Conservation (phyloP, 1,284 basidiomycete genomes). For the Fomes fomentarius region DNA sequence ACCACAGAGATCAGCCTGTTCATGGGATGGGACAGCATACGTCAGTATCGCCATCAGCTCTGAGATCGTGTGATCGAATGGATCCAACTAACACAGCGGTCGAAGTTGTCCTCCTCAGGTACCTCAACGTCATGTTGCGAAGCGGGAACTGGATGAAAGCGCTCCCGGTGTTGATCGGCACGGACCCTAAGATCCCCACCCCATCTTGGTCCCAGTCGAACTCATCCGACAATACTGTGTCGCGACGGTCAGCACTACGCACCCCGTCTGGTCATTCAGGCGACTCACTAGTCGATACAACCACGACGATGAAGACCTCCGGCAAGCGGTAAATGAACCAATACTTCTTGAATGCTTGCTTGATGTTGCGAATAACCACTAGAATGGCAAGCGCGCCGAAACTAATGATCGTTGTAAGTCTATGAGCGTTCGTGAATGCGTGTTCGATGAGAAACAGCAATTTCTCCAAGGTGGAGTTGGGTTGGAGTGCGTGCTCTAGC, state of each 20-base stretch:
- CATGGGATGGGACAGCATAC: conserved; percentile 11
- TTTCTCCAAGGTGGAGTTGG: conserved; percentile 76
- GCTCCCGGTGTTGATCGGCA: conserved; percentile 62
- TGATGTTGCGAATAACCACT: conserved; percentile 60
- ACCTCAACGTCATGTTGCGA: conserved; percentile 57
- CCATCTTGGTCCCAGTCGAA: conserved; percentile 80
- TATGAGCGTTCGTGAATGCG: conserved; percentile 58
- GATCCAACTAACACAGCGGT: conserved; percentile 68
- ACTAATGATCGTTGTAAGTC: conserved; percentile 73
- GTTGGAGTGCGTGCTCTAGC: conserved; percentile 57
- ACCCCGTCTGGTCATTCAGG: no score
- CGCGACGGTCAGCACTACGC: not conserved
- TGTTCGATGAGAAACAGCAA: conserved; percentile 76
- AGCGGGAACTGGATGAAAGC: conserved; percentile 75
- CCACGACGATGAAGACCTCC: conserved; percentile 81
- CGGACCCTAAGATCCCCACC: conserved; percentile 80
- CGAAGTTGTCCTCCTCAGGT: conserved; percentile 75
- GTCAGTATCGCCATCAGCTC: no score
- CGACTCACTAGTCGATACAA: conserved; percentile 75
- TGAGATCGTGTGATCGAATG: not conserved
- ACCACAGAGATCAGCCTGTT: conserved; percentile 72
- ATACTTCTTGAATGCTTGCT: conserved; percentile 54
- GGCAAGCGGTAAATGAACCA: conserved; percentile 80
- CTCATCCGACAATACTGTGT: conserved; percentile 67
- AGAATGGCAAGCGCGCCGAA: conserved; percentile 68